Base-by-base conservation (phyloP, 345 rosid genomes). In the Hirschfeldia incana region DNA sequence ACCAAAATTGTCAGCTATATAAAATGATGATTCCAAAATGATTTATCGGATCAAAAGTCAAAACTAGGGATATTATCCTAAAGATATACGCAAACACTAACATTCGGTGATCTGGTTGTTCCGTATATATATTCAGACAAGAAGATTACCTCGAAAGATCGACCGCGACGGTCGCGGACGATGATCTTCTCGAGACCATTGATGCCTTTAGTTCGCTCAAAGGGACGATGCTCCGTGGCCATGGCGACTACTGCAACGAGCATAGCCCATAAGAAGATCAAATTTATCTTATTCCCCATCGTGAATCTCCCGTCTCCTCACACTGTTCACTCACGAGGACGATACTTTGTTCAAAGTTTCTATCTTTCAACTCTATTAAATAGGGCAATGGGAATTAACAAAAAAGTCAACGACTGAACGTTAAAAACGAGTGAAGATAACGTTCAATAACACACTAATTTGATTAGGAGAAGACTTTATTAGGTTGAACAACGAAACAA, bases 161-260 rank as follows among this genome's bases (percentile, higher is more conserved):
- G 84, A 60, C 90, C 87, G 0, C 86, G 87, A 55, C 49, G 77
- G 73, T 88, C 92, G 1, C 94, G 85, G 70, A 94, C 74, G 68
- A 89, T 83, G 83, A 94, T 82, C 84, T 88, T 94, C 11, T 89
- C 90, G 77, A 94, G 90, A 74, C 93, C 94, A 65, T 89, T 89
- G 46, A 84, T 29, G 67, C 97, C 97, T 74, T 84, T 89, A 79
- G 90, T 78, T 66, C 58, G 81, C 80, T 88, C 88, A 13, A 87
- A 9, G 15, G 29, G 60, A 79, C 30, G 49, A 28, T 46, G 70
- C 70, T 73, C 39, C 2, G 51, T 74, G 51, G 82, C 75, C 46
- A 69, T 53, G 78, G 67, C 67, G 5, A 74, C 51, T 53, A 46
- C 61, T 16, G 79, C 49, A 51, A 74, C 67, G 8, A 80, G 13